These are phyloP conservation scores for Talaromyces sp. DNA, from an alignment of 2,329 filamentous ascomycete genomes.

Conservation along the genomic window DNA sequence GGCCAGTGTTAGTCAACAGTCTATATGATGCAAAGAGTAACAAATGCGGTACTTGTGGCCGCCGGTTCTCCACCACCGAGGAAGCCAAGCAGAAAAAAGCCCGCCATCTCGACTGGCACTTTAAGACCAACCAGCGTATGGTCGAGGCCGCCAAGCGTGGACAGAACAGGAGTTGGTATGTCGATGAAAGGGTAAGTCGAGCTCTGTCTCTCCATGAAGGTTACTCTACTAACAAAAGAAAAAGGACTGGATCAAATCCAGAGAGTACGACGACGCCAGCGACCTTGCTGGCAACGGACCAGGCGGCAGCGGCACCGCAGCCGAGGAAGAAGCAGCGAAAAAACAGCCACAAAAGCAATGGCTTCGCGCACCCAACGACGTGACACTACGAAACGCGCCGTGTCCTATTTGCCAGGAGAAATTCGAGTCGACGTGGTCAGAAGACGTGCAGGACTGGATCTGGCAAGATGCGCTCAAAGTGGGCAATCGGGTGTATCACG, in stretches of 20 bases:
- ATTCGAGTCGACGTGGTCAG: constrained; percentile 87
- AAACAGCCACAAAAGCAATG: constrained; percentile 62
- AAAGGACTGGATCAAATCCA: constrained; percentile 84
- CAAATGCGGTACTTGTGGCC: constrained; percentile 85
- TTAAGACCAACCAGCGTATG: constrained; percentile 84
- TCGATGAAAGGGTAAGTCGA: constrained; percentile 70
- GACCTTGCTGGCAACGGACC: constrained; percentile 36
- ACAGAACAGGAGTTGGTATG: constrained; percentile 90
- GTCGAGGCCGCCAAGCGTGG: constrained; percentile 79
- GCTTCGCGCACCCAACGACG: constrained; percentile 77
- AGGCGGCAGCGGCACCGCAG: constrained; percentile 35
- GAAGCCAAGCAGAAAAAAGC: constrained; percentile 82
- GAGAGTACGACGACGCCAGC: constrained; percentile 68
- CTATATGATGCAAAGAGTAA: constrained; percentile 80
- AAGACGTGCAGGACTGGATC: constrained; percentile 92
- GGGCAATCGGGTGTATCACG: constrained; percentile 78
- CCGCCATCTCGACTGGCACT: constrained; percentile 96
- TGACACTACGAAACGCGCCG: constrained; percentile 65
- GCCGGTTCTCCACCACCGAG: constrained; percentile 72
- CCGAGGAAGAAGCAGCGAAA: constrained; percentile 39
- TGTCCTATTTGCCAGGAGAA: constrained; percentile 95
- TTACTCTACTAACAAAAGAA: constrained; percentile 16
- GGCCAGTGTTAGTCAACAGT: constrained; percentile 65
- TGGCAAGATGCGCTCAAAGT: constrained; percentile 85
- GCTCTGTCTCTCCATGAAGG: constrained; percentile 9